phyloP scores from a whole-genome alignment of 2,329 filamentous ascomycete species.

The Ascocoryne sarcoides region DNA sequence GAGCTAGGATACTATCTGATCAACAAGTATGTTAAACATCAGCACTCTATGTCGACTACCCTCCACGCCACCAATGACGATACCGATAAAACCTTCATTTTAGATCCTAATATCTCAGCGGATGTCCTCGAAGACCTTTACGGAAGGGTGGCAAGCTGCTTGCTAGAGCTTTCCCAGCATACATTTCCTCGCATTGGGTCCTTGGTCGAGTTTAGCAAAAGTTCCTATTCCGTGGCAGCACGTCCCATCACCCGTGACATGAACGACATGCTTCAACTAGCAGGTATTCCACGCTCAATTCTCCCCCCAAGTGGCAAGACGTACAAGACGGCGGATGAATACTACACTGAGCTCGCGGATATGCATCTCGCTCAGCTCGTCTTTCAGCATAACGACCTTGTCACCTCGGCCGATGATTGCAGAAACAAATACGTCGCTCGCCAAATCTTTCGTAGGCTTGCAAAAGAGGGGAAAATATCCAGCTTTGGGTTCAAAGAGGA shows the following conservation, averaged over 20 bases:
- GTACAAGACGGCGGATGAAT: constrained; percentile 10
- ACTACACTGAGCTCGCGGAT: constrained; percentile 13
- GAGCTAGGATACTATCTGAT: constrained; percentile 11
- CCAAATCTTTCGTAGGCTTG: constrained; percentile 29
- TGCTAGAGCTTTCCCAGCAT: constrained; percentile 14
- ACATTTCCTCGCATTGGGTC: constrained; percentile 15
- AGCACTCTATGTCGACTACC: constrained; percentile 3
- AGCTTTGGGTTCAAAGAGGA: constrained; percentile 12
- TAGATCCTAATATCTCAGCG: constrained; percentile 23
- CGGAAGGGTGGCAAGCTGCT: constrained; percentile 8
- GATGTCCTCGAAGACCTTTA: constrained; percentile 8
- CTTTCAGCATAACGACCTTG: constrained; percentile 34
- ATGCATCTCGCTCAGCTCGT: constrained; percentile 33
- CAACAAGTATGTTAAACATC: constrained; percentile 8
- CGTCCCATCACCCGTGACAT: constrained; percentile 15
- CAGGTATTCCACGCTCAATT: constrained; percentile 9
- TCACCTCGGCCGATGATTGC: constrained; percentile 32
- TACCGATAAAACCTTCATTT: no score
- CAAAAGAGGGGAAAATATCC: constrained; percentile 13
- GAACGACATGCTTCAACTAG: constrained; percentile 16
- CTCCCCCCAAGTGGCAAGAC: constrained; percentile 7
- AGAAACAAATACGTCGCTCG: constrained; percentile 36
- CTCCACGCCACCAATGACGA: constrained; percentile 11
- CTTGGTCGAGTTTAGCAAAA: constrained; percentile 6
- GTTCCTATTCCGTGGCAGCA: constrained; percentile 6